Evolutionary conservation across 306 rosid species (phyloP), one percentile per base, ranked within the genome.

Genomic region (Cucurbita moschata): DNA sequence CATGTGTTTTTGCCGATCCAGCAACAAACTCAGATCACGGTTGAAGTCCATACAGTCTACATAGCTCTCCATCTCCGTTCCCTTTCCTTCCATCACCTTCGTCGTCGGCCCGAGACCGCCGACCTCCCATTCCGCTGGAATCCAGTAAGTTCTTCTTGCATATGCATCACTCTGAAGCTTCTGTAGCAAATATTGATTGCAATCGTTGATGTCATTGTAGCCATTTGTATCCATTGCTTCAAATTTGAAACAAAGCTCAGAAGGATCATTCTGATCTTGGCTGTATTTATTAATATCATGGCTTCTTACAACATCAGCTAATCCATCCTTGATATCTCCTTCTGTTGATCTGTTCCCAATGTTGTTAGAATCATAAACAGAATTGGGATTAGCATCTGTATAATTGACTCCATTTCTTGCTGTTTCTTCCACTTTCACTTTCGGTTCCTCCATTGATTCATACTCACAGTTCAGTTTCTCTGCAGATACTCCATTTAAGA

Each of bases 301-400:
- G 56, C 37, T 47, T 26, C 44, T 67, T 12, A 52, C 19, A 54
- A 54, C 72, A 44, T 74, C 79, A 42, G 42, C 67, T 42, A 78
- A 61, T 53, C 76, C 81, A 35, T 70, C 77, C 69, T 3, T 63
- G 74, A 74, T 60, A 77, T 77, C 77, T 62, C 82, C 82, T 52
- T 71, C 61, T 77, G 80, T 67, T 39, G 59, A 78, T 51, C 51
- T 13, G 82, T 47, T 35, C 73, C 35, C 76, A 10, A 58, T 56
- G 60, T 62, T 56, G 60, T 62, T 80, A 53, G 40, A 73, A 51
- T 49, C 75, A 46, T 79, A 53, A 69, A 38, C 71, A 57, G 77
- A 39, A 73, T 71, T 62, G 46, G 47, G 47, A 61, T 72, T 51
- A 42, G 54, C 26, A 18, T 49, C 60, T 74, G 54, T 6, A 46